Base-by-base conservation (phyloP, 2,329 filamentous ascomycete species). In the Exophiala dermatitidis region DNA sequence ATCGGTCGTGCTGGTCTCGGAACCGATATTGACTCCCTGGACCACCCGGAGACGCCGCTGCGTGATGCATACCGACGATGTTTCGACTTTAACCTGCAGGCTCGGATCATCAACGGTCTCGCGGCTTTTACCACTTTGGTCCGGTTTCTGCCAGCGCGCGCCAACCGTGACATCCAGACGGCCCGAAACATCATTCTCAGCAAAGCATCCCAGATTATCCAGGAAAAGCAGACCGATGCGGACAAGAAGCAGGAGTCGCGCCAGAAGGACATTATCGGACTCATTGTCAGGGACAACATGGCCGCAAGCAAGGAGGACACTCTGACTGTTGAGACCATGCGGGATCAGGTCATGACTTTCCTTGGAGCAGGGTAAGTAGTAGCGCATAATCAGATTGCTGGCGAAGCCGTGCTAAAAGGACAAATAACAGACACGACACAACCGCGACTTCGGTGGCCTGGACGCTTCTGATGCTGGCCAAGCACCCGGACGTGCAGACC, bases 61-160 rank as follows among this genome's bases (percentile, higher is more conserved):
- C 65, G 69, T 19, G 64, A 71, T 59, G 70, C 71, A 3, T 74
- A 74, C 60, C 50, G 50, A 38, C 34, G 38, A 12, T 53, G 50
- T 10, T 53, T 53, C 66, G 69, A 3, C 7, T 74, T 73, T 43
- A 70, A 72, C 46, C 50, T 69, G 2, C 50, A 53, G 5, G 66
- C 70, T 9, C 67, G 68, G 4, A 51, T 68, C n/a, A 62, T 71
- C 58, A 69, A 71, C 62, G 71, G 71, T 10, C 64, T 73, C 5
- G 71, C 73, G 55, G 72, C 72, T n/a, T 74, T 74, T 59, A 70
- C 72, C 50, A 69, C 71, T 1, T 61, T 67, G 3, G 69, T 70
- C 40, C 71, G 71, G 59, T 62, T 69, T 54, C 63, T 72, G 26
- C 70, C 70, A 0, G 62, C 64, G 19, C 68, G 69, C 61, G 69